Evolutionary conservation across 2,329 filamentous ascomycete species (phyloP), one percentile per base, ranked within the genome.

Genomic region (Sphaceloma murrayae): DNA sequence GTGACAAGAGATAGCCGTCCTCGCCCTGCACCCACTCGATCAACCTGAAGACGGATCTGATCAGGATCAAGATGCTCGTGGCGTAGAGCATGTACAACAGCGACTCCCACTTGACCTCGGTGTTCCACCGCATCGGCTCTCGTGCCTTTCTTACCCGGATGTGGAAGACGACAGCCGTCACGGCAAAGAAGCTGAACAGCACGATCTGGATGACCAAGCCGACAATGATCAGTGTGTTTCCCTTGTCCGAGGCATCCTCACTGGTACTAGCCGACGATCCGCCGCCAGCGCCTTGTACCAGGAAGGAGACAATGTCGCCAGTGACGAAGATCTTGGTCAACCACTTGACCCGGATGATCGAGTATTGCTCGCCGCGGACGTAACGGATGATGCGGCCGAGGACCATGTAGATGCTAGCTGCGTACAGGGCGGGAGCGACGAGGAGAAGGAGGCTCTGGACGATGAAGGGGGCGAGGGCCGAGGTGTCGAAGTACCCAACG

Each of bases 241-340:
- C 64, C 10, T 26, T 21, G 4, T 58, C 61, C 10, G 30, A 18
- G 10, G 29, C 13, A 50, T 78, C 75, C 8, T 36, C 46, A 7
- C 46, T 16, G 1, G 50, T 51, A 4, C 56, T 57, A 2, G 57
- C 56, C 21, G 70, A 61, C 10, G 66, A 65, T 45, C 62, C 66
- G 8, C 68, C 69, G 57, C 50, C 61, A n/a, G 57, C 51, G 17
- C 62, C 60, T 49, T 72, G 70, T 19, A 72, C 58, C 43, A 68
- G 32, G 55, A 72, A 73, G 4, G 64, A 67, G 13, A 72, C 50
- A 4, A 72, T 57, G 50, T 73, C 69, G 24, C 73, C 72, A 5
- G 56, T 40, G 3, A 79, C 73, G 48, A 78, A 78, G 26, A 71
- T 61, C 44, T 66, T 70, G 2, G 74, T 77, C 4, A 77, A 56